Conservation (phyloP, 495 filamentous ascomycete genomes). For the Neurospora sp. region DNA sequence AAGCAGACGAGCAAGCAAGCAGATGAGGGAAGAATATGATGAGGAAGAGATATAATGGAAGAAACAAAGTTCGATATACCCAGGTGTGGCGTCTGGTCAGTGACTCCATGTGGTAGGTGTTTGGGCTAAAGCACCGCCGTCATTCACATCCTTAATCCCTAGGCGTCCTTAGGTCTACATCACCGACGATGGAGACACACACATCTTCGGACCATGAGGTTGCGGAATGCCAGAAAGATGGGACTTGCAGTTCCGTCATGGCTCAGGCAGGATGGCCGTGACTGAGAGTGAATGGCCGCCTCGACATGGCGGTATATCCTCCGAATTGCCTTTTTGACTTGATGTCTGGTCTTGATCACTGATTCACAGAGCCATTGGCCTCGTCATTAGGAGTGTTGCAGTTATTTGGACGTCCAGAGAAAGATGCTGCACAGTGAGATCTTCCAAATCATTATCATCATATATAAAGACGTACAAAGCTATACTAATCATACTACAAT, state of each 20-base stretch:
- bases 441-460: not conserved
- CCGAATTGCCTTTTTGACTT: conserved; percentile 15
- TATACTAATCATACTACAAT: not conserved
- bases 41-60: not conserved
- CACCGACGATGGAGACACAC: not conserved
- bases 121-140: not conserved
- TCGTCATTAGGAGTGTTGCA: not conserved
- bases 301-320: conserved; percentile 78
- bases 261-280: conserved; percentile 70
- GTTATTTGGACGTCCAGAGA: not conserved
- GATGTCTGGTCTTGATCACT: conserved; percentile 1
- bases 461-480: not conserved
- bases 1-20: not conserved
- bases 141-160: not conserved
- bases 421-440: not conserved
- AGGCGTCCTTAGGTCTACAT: not conserved
- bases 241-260: conserved; percentile 62
- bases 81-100: not conserved
- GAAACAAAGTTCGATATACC: not conserved
- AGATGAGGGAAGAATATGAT: not conserved
- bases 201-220: conserved; percentile 65
- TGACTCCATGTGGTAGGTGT: not conserved
- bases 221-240: conserved; percentile 86
- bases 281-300: conserved; percentile 58
- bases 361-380: conserved; percentile 5